A percentile compares a stretch with the other conserved stretches of the same genome.
Evolutionary conservation across 179 eudicot species (phyloP).

Genomic region (Beta lomatogona): DNA sequence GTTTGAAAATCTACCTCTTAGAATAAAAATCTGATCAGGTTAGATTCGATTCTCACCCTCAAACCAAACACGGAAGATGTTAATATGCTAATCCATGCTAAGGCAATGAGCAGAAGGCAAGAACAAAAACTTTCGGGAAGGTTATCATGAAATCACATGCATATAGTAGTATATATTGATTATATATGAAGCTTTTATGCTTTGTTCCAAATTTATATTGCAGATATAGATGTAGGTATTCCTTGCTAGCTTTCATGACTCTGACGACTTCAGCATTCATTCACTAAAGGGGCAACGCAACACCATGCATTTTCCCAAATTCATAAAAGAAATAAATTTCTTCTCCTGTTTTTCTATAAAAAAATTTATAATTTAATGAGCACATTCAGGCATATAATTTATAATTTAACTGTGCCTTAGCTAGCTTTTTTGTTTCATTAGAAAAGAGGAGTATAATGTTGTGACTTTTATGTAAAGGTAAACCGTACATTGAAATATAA

Average conservation of each 20-base stretch:
- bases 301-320: background rate
- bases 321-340: background rate
- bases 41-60: no score
- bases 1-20: no score
- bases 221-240: constrained; percentile 6
- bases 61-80: background rate
- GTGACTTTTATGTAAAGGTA: no score
- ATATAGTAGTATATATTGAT: background rate
- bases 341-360: no score
- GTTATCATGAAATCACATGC: constrained; percentile 12
- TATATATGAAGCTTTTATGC: background rate
- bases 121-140: background rate
- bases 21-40: no score
- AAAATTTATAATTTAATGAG: no score
- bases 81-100: background rate
- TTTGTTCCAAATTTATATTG: background rate
- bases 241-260: constrained; percentile 12
- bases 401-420: background rate
- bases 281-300: constrained; percentile 16
- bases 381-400: no score
- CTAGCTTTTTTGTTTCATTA: no score
- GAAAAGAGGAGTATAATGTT: no score
- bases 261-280: constrained; percentile 6
- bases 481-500: no score
- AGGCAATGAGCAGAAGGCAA: background rate